Percentiles rank a stretch among this genome's conserved stretches.
These are phyloP conservation scores for Teunomyces gatunensis DNA, from an alignment of 805 yeast genomes.

Conservation along the genomic window DNA sequence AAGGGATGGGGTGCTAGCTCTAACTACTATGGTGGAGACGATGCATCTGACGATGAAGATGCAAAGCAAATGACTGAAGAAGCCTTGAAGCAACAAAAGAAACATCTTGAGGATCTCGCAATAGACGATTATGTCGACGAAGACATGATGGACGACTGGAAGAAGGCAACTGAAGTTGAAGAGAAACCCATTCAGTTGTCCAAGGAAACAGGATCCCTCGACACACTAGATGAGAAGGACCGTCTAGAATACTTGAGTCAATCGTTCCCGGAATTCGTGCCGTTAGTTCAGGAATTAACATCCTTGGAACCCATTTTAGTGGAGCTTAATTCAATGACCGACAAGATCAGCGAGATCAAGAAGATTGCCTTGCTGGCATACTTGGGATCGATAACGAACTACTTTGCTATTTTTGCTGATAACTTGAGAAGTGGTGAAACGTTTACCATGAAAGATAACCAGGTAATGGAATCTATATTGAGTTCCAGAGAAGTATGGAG, in stretches of 20 bases:
- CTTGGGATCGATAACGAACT: constrained; percentile 72
- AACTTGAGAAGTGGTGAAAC: constrained; percentile 53
- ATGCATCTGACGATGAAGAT: constrained; percentile 69
- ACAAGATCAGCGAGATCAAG: constrained; percentile 44
- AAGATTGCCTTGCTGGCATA: constrained; percentile 73
- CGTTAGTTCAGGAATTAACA: constrained; percentile 63
- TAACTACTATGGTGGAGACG: constrained; percentile 56
- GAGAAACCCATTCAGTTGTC: constrained; percentile 16
- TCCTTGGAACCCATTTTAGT: constrained; percentile 42
- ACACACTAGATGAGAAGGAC: constrained; percentile 48
- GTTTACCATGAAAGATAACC: constrained; percentile 75
- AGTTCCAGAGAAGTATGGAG: constrained; percentile 87
- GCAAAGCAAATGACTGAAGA: constrained; percentile 81
- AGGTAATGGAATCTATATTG: constrained; percentile 83
- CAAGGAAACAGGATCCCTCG: constrained; percentile 10
- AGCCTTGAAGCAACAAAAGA: constrained; percentile 81
- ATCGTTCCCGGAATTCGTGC: constrained; percentile 80
- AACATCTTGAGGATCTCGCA: constrained; percentile 65
- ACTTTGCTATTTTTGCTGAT: constrained; percentile 70
- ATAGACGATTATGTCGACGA: constrained; percentile 61
- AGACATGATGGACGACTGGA: constrained; percentile 79
- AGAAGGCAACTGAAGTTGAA: constrained; percentile 50
- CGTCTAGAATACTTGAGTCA: constrained; percentile 53
- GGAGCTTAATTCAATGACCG: constrained; percentile 10
- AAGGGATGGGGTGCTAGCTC: constrained; percentile 44